Evolutionary conservation across 106 monocot species (phyloP), one percentile per base, ranked within the genome.

Genomic region (Xerophyta viscosa): DNA sequence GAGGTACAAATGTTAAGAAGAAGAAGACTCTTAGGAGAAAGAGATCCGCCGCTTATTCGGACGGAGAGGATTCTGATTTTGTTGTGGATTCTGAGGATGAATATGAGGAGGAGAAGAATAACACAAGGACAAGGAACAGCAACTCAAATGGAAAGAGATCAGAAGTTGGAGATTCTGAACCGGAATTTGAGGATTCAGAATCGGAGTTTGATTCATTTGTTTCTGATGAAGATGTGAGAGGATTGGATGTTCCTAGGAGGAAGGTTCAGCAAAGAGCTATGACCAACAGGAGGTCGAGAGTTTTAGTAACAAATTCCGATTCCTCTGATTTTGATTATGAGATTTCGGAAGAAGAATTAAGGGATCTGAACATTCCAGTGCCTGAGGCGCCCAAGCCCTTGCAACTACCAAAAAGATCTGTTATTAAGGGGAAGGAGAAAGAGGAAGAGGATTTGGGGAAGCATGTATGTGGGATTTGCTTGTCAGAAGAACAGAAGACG

Each of bases 381-480:
- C 59, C 44, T 13, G 44, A 61, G 31, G 52, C 58, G 9, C 54
- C 58, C 27, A 36, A 43, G 49, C 13, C 57, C 18, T 14, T 23
- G 39, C 39, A 39, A 15, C 39, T 39, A 10, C 6, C 39, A 10
- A 39, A 39, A 8, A 7, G 39, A 7, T 15, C 39, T 39, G 39
- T 39, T 3, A 10, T 55, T 46, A 80, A 77, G 60, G 76, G 64
- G 8, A 77, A 72, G 54, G 75, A 72, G 70, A 72, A 63, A 47
- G 58, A 73, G 60, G 54, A 24, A 15, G 65, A 64, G 24, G 74
- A 71, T 39, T 59, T 37, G n/a, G 77, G 61, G 0, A 78, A 71
- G 56, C 77, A 65, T 31, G 27, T 77, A 2, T 91, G 90, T 49
- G 90, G 90, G 45, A 85, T 91, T 46, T 91, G 84, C 52, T 66